A percentile compares a stretch with the other conserved stretches of the same genome.
These are phyloP conservation scores for Syzygium aqueum DNA, from an alignment of 345 rosid species.

Conservation along the genomic window DNA sequence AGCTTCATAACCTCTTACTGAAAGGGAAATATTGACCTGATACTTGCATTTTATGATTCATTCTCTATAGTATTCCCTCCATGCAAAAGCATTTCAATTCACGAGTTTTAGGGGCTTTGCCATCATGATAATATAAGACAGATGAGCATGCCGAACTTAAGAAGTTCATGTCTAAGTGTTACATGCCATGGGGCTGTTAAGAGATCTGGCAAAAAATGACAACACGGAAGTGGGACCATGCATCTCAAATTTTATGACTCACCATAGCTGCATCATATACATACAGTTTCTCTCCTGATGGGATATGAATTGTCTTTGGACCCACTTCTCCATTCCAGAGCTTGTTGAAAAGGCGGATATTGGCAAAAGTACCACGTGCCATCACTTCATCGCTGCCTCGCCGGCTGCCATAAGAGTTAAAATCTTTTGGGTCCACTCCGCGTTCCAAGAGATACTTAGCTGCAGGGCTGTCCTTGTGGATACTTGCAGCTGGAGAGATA, in stretches of 20 bases:
- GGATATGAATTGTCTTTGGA: slow-evolving; percentile 70
- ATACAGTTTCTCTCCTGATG: slow-evolving; percentile 62
- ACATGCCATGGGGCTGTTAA: background rate
- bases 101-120: background rate
- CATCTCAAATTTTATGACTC: background rate
- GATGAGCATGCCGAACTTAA: background rate
- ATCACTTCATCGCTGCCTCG: slow-evolving; percentile 78
- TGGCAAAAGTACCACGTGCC: slow-evolving; percentile 89
- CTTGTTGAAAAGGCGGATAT: slow-evolving; percentile 70
- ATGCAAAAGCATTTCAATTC: no score
- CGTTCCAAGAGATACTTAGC: slow-evolving; percentile 61
- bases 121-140: background rate
- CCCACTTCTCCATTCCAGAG: slow-evolving; percentile 78
- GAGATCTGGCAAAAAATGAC: background rate
- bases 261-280: slow-evolving; percentile 70
- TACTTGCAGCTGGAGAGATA: slow-evolving; percentile 84
- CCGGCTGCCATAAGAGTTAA: slow-evolving; percentile 83
- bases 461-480: slow-evolving; percentile 75
- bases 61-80: background rate
- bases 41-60: background rate
- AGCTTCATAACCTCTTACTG: background rate
- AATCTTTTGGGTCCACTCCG: slow-evolving; percentile 50
- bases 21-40: background rate
- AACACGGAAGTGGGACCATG: background rate
- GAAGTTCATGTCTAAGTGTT: background rate